Evolutionary conservation across 2,329 filamentous ascomycete species (phyloP).

Genomic region (Coniochaeta sp.): DNA sequence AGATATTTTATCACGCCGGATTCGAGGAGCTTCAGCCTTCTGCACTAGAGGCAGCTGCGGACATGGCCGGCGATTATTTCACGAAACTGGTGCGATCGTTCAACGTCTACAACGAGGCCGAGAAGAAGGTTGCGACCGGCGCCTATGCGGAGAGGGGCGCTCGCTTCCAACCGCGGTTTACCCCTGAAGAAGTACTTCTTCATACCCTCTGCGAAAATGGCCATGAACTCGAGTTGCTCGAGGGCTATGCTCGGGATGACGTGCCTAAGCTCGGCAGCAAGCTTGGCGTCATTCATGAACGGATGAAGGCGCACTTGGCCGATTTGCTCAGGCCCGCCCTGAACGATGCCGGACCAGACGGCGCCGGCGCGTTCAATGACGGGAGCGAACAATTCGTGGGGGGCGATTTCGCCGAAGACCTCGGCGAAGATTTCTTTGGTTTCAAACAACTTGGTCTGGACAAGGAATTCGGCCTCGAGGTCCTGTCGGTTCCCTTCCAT

Average conservation of each 20-base stretch:
- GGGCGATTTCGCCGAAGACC: slow-evolving; percentile 94
- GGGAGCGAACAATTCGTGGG: slow-evolving; percentile 95
- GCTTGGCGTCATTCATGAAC: slow-evolving; percentile 78
- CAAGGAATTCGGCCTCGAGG: slow-evolving; percentile 79
- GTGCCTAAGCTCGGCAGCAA: slow-evolving; percentile 79
- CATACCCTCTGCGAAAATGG: slow-evolving; percentile 83
- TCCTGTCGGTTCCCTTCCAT: slow-evolving; percentile 86
- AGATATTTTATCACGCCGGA: slow-evolving; percentile 91
- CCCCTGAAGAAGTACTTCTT: slow-evolving; percentile 75
- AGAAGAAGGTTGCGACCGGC: slow-evolving; percentile 56
- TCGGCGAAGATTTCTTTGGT: slow-evolving; percentile 98
- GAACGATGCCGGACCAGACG: slow-evolving; percentile 71
- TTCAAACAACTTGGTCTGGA: slow-evolving; percentile 94
- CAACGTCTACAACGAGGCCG: slow-evolving; percentile 74
- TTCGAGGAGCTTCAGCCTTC: slow-evolving; percentile 97
- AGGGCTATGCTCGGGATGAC: slow-evolving; percentile 86
- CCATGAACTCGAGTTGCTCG: slow-evolving; percentile 70
- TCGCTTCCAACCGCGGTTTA: slow-evolving; percentile 58
- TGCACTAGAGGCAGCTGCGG: slow-evolving; percentile 81
- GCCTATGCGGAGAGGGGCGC: slow-evolving; percentile 29
- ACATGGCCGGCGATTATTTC: slow-evolving; percentile 86
- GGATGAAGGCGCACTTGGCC: slow-evolving; percentile 88
- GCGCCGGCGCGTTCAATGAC: slow-evolving; percentile 87
- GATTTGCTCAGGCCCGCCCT: slow-evolving; percentile 89
- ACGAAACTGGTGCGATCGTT: slow-evolving; percentile 73